These are phyloP conservation scores for Agaricus bisporus DNA, from an alignment of 768 basidiomycete genomes.

Conservation along the genomic window DNA sequence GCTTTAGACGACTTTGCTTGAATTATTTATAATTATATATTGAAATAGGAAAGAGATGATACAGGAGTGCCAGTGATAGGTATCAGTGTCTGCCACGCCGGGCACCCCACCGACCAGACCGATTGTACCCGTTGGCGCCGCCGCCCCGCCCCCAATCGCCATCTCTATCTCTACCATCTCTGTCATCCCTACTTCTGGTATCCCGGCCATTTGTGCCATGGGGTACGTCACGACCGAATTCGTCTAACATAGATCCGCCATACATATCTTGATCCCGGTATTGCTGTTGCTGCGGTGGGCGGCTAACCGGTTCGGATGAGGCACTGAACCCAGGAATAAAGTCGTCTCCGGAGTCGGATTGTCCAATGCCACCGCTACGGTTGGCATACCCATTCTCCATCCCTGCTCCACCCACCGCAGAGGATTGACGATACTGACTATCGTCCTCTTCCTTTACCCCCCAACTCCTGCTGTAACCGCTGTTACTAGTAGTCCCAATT, in stretches of 20 bases:
- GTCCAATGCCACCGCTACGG: not conserved
- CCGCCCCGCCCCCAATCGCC: conserved; percentile 11
- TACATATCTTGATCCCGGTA: conserved; percentile 9
- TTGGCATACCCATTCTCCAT: conserved; percentile 2
- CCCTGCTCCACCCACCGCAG: not conserved
- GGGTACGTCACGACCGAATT: conserved; percentile 7
- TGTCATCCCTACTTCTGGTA: conserved; percentile 4
- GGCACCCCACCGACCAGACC: conserved; percentile 7
- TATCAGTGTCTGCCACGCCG: conserved; percentile 5
- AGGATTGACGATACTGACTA: not conserved
- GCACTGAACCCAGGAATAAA: conserved; percentile 9
- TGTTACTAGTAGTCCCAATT: not conserved
- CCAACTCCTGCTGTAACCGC: conserved; percentile 5
- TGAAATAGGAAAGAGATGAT: not conserved
- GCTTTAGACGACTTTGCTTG: not conserved
- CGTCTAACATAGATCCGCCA: not conserved
- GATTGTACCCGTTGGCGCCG: conserved; percentile 7
- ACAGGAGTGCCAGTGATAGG: no score
- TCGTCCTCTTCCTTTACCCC: conserved; percentile 9
- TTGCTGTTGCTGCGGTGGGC: not conserved
- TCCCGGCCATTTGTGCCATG: conserved; percentile 8
- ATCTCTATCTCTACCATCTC: conserved; percentile 10
- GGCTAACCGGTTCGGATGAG: conserved; percentile 2
- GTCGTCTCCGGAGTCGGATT: conserved; percentile 7
- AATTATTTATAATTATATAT: not conserved